Percentiles rank a stretch among this genome's conserved stretches.
These are phyloP conservation scores for Hevea brasiliensis DNA, from an alignment of 345 rosid genomes.

Conservation along the genomic window DNA sequence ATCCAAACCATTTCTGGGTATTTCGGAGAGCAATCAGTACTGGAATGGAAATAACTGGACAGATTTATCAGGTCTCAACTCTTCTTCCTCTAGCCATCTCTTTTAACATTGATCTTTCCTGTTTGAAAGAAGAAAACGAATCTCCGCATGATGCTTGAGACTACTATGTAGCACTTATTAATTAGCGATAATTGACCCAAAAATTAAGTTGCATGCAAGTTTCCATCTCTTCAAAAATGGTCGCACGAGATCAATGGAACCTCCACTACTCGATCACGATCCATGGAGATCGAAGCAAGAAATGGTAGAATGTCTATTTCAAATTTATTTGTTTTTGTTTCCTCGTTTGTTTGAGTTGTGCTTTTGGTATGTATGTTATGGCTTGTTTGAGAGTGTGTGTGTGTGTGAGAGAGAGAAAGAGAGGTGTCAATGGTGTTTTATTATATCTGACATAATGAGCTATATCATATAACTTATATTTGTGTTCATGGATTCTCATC, in stretches of 20 bases:
- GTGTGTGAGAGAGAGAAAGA: neutral
- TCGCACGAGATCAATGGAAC: too few species aligned
- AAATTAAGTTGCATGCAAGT: conserved; percentile 13
- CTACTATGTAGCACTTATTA: too few species aligned
- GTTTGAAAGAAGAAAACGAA: too few species aligned
- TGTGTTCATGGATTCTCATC: neutral
- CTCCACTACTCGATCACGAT: neutral
- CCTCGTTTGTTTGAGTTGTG: conserved; percentile 5
- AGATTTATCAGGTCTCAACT: conserved; percentile 50
- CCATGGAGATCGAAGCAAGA: conserved; percentile 1
- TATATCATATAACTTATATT: neutral
- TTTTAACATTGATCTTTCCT: conserved; percentile 17
- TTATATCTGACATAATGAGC: neutral
- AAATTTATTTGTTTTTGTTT: neutral
- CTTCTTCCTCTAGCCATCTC: conserved; percentile 36
- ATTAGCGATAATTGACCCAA: conserved; percentile 1
- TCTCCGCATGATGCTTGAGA: too few species aligned
- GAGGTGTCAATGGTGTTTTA: neutral
- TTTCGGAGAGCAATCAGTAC: conserved; percentile 46
- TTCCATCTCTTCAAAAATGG: too few species aligned
- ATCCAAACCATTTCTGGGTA: conserved; percentile 34
- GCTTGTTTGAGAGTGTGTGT: conserved; percentile 31
- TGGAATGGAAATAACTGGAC: conserved; percentile 50
- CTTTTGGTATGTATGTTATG: conserved; percentile 11
- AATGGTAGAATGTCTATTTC: conserved; percentile 11